These are phyloP conservation scores for Solidago caesia DNA, from an alignment of 129 eudicot genomes.

Conservation along the genomic window DNA sequence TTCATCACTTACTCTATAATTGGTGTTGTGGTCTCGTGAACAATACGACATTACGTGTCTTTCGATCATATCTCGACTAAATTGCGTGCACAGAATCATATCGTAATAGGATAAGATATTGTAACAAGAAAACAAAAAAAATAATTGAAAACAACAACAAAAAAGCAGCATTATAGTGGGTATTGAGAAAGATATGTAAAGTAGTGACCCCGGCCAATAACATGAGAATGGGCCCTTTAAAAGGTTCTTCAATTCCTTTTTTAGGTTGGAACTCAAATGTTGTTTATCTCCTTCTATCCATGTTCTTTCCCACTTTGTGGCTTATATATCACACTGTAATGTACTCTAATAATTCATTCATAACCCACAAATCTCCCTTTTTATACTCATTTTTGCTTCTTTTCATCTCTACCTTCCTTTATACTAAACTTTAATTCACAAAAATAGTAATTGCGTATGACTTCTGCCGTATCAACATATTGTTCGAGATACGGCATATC, in stretches of 20 bases:
- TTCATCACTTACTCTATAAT: neutral
- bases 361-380: too few relatives aligned
- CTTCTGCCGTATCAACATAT: neutral
- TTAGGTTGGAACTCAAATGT: constrained; percentile 32
- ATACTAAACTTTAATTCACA: constrained; percentile 15
- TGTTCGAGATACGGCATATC: constrained; percentile 16
- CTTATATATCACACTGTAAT: too few relatives aligned
- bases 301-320: too few relatives aligned
- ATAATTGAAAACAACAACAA: neutral
- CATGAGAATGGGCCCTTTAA: constrained; percentile 38
- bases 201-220: constrained; percentile 47
- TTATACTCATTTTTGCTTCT: neutral
- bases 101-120: constrained; percentile 5
- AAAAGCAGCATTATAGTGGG: constrained; percentile 24
- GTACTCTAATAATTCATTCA: too few relatives aligned
- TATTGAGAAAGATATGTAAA: constrained; percentile 29
- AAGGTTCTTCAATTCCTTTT: constrained; percentile 12
- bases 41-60: neutral
- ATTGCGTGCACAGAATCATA: neutral
- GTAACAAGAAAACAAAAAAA: neutral
- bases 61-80: neutral
- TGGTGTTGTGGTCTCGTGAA: neutral
- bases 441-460: constrained; percentile 13
- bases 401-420: constrained; percentile 5
- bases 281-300: constrained; percentile 33